Evolutionary conservation across 192 early-diverging fungal genomes (phyloP).

Genomic region (Entrophospora sp.): DNA sequence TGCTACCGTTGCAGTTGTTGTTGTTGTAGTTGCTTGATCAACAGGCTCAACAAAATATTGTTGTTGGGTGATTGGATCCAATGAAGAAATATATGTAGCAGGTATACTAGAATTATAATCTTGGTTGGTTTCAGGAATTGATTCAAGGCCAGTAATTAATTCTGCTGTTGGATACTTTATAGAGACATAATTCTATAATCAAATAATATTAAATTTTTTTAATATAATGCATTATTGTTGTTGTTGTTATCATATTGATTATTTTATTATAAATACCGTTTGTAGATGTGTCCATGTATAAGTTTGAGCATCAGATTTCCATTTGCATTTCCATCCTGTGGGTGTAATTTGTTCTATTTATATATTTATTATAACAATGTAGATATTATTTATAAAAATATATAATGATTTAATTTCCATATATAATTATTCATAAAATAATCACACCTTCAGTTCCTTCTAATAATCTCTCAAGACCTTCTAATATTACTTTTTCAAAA

Average conservation of each 20-base stretch:
- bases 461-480: not conserved
- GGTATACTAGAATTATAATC: too few relatives aligned
- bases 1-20: too few relatives aligned
- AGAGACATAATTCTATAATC: not conserved
- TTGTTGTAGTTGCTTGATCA: too few relatives aligned
- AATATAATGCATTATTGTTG: not conserved
- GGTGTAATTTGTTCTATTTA: slow-evolving; percentile 7
- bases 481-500: slow-evolving; percentile 9
- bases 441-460: not conserved
- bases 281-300: slow-evolving; percentile 1
- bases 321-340: not conserved
- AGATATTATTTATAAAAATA: too few relatives aligned
- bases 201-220: not conserved
- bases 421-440: not conserved
- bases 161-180: not conserved
- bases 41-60: too few relatives aligned
- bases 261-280: not conserved
- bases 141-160: not conserved
- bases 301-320: not conserved
- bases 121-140: too few relatives aligned
- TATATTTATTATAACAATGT: not conserved
- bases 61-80: too few relatives aligned
- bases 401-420: too few relatives aligned
- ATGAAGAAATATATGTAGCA: too few relatives aligned
- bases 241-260: not conserved